These are phyloP conservation scores for Capronia americana DNA, from an alignment of 2,329 filamentous ascomycete species.

Conservation along the genomic window DNA sequence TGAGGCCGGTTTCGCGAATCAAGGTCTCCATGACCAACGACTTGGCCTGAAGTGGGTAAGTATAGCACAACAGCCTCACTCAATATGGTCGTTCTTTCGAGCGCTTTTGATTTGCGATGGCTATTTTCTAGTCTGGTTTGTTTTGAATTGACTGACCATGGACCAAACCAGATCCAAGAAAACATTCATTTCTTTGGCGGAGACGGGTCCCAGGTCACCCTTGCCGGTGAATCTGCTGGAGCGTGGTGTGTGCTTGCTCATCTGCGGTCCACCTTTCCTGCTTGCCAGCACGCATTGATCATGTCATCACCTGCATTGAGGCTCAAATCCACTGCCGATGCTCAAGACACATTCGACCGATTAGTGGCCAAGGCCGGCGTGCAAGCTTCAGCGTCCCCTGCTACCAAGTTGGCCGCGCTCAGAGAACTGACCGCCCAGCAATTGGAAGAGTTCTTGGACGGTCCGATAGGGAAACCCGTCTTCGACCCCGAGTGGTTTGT, in stretches of 20 bases:
- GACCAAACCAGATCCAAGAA: conserved; percentile 39
- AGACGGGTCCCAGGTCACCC: conserved; percentile 40
- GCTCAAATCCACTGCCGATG: neutral
- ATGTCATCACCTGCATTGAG: conserved; percentile 12
- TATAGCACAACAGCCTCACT: neutral
- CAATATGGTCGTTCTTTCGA: no score
- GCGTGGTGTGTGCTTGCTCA: conserved; percentile 27
- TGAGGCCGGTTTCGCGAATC: conserved; percentile 11
- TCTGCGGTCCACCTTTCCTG: conserved; percentile 4
- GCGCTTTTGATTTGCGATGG: no score
- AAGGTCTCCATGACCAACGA: conserved; percentile 50
- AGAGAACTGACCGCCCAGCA: conserved; percentile 14
- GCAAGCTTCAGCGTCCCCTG: neutral
- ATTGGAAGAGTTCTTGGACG: neutral
- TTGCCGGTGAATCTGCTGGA: conserved; percentile 44
- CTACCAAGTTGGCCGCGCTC: conserved; percentile 14
- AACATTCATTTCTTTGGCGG: conserved; percentile 43
- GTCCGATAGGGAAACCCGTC: neutral
- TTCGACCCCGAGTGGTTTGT: conserved; percentile 25
- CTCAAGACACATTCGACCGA: conserved; percentile 14
- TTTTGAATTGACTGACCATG: neutral
- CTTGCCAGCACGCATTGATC: conserved; percentile 8
- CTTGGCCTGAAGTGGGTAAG: conserved; percentile 45
- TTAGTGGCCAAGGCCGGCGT: conserved; percentile 10
- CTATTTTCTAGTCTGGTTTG: no score